phyloP scores from a whole-genome alignment of 352 stramenopile species.

The Phytophthora uliginosa region DNA sequence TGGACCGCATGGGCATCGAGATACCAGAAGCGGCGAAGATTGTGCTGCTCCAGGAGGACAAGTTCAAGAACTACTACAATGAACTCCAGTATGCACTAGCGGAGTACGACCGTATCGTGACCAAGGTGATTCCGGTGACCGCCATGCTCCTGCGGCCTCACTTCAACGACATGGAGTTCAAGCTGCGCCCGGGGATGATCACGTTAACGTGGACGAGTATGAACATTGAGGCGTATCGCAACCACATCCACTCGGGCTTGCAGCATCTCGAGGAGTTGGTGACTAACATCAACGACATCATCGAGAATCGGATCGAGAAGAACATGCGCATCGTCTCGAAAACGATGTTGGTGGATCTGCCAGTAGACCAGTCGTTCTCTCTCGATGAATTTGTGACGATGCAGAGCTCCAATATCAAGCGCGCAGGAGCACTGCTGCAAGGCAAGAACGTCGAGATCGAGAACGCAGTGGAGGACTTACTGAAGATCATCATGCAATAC shows the following conservation, averaged over 20 bases:
- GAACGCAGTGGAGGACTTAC: slow-evolving; percentile 97
- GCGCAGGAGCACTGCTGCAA: slow-evolving; percentile 93
- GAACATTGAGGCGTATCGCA: slow-evolving; percentile 99
- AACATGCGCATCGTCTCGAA: slow-evolving; percentile 99
- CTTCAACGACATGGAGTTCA: slow-evolving; percentile 99
- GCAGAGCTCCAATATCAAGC: slow-evolving; percentile 96
- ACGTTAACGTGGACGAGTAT: slow-evolving; percentile 99
- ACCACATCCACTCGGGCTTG: slow-evolving; percentile 93
- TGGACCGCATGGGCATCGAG: slow-evolving; percentile 99
- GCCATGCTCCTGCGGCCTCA: slow-evolving; percentile 96
- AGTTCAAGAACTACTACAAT: slow-evolving; percentile 99
- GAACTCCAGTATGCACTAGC: slow-evolving; percentile 97
- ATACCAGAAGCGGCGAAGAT: slow-evolving; percentile 99
- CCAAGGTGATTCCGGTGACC: slow-evolving; percentile 98
- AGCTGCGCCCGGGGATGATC: slow-evolving; percentile 98
- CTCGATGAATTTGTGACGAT: slow-evolving; percentile 99
- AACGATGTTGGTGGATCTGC: slow-evolving; percentile 98
- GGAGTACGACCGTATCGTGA: slow-evolving; percentile 98
- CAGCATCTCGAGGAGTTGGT: slow-evolving; percentile 98
- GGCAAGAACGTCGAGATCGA: slow-evolving; percentile 99
- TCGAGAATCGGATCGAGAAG: slow-evolving; percentile 99
- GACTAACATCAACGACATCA: slow-evolving; percentile 99
- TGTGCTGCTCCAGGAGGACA: slow-evolving; percentile 98
- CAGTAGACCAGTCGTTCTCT: slow-evolving; percentile 97
- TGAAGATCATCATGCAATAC: slow-evolving; percentile 97